Percentiles rank a stretch among this genome's conserved stretches.
phyloP scores from a whole-genome alignment of 768 basidiomycete genomes.

The Xerocomus potaroensis region DNA sequence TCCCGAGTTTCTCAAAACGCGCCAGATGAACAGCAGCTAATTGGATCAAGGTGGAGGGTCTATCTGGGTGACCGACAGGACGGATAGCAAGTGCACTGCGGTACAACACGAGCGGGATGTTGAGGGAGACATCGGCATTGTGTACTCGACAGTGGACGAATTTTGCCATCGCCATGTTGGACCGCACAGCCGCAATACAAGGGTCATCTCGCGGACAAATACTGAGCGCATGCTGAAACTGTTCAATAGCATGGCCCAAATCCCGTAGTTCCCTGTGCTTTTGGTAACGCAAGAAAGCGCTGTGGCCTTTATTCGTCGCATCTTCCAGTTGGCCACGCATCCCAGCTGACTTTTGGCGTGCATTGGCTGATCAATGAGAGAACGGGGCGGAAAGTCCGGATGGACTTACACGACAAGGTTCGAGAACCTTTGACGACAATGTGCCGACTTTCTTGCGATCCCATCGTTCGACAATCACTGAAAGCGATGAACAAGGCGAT shows the following conservation, averaged over 20 bases:
- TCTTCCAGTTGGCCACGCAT: not conserved
- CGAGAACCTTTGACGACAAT: not conserved
- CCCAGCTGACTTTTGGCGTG: not conserved
- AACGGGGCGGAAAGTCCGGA: not conserved
- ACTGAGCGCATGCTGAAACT: not conserved
- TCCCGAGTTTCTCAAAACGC: no score
- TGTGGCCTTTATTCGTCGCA: not conserved
- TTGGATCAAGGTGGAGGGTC: no score
- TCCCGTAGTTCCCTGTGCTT: not conserved
- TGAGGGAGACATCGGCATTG: not conserved
- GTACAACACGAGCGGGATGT: not conserved
- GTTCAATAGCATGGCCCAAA: not conserved
- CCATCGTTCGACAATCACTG: not conserved
- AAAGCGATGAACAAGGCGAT: not conserved
- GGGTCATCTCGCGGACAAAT: not conserved
- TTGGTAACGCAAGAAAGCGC: not conserved
- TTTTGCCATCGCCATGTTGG: not conserved
- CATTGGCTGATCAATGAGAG: not conserved
- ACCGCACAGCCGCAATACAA: not conserved
- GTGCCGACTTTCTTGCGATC: not conserved
- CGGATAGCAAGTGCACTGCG: not conserved
- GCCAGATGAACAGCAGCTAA: no score
- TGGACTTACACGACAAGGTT: not conserved
- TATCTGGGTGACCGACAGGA: no score
- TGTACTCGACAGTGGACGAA: not conserved